phyloP scores from a whole-genome alignment of 768 basidiomycete genomes.

The Nidula microcarpa region DNA sequence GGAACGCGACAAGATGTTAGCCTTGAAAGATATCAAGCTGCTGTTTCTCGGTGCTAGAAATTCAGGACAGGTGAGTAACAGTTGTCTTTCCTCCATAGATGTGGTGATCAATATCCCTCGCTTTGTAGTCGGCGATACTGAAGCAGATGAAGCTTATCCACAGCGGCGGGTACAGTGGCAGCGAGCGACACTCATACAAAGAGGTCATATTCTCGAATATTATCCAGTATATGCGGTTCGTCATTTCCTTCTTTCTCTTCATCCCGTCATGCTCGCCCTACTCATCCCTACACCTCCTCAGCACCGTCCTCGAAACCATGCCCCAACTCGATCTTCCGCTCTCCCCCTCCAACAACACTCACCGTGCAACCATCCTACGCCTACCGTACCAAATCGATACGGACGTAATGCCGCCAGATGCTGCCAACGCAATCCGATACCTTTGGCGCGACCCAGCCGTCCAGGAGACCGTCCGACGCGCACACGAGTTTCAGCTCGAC shows the following conservation, averaged over 20 bases:
- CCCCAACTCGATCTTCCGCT: slow-evolving; percentile 78
- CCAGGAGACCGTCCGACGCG: slow-evolving; percentile 75
- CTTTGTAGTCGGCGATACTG: slow-evolving; percentile 47
- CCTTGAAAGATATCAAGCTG: slow-evolving; percentile 97
- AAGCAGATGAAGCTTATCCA: slow-evolving; percentile 99
- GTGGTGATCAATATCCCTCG: too few relatives aligned
- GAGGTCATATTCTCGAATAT: slow-evolving; percentile 96
- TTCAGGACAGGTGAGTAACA: slow-evolving; percentile 76
- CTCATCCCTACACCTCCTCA: too few relatives aligned
- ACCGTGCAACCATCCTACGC: slow-evolving; percentile 63
- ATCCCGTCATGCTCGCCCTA: too few relatives aligned
- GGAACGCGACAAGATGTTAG: slow-evolving; percentile 82
- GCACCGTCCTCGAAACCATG: slow-evolving; percentile 92
- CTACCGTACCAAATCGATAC: slow-evolving; percentile 79
- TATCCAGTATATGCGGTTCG: slow-evolving; percentile 77
- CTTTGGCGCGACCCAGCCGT: slow-evolving; percentile 84
- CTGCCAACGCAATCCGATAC: slow-evolving; percentile 73
- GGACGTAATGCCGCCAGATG: slow-evolving; percentile 68
- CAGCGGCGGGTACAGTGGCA: slow-evolving; percentile 83
- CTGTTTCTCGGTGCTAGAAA: slow-evolving; percentile 92
- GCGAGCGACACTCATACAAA: slow-evolving; percentile 90
- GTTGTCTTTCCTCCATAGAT: not conserved
- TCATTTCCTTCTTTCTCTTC: too few relatives aligned
- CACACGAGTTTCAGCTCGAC: slow-evolving; percentile 95
- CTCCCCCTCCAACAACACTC: slow-evolving; percentile 63